A percentile compares a stretch with the other conserved stretches of the same genome.
phyloP scores from a whole-genome alignment of 2,329 filamentous ascomycete species.

The Penicillium polonicum region DNA sequence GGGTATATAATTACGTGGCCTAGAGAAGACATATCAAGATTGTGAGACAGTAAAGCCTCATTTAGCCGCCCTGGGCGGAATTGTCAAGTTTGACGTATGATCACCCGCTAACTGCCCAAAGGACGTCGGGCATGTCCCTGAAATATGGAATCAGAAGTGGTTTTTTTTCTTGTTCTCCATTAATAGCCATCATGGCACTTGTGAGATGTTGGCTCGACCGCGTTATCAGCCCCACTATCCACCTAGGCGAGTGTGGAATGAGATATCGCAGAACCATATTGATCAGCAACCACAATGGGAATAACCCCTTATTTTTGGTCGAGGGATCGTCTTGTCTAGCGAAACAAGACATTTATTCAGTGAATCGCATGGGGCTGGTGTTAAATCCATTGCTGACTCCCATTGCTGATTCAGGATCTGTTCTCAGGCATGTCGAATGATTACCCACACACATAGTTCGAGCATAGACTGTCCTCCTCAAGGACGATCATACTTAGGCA shows the following conservation, averaged over 20 bases:
- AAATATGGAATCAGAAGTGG: not conserved
- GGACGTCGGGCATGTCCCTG: not conserved
- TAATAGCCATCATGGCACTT: not conserved
- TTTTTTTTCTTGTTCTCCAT: not conserved
- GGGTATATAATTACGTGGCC: not conserved
- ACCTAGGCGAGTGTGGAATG: not conserved
- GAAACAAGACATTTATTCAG: not conserved
- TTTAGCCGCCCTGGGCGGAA: not conserved
- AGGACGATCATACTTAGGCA: constrained; percentile 70
- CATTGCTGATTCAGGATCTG: not conserved
- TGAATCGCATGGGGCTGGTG: not conserved
- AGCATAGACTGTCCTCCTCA: constrained; percentile 6
- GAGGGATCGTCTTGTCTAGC: not conserved
- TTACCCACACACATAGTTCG: not conserved
- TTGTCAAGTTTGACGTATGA: not conserved
- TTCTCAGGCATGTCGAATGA: not conserved
- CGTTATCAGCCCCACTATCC: not conserved
- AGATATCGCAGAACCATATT: not conserved
- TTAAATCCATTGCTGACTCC: not conserved
- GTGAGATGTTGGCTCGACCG: not conserved
- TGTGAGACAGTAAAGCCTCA: not conserved
- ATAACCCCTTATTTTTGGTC: not conserved
- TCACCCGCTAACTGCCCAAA: not conserved
- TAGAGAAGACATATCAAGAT: not conserved
- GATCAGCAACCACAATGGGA: not conserved